Conservation (phyloP, 768 basidiomycete genomes). For the Gautieria morchelliformis region DNA sequence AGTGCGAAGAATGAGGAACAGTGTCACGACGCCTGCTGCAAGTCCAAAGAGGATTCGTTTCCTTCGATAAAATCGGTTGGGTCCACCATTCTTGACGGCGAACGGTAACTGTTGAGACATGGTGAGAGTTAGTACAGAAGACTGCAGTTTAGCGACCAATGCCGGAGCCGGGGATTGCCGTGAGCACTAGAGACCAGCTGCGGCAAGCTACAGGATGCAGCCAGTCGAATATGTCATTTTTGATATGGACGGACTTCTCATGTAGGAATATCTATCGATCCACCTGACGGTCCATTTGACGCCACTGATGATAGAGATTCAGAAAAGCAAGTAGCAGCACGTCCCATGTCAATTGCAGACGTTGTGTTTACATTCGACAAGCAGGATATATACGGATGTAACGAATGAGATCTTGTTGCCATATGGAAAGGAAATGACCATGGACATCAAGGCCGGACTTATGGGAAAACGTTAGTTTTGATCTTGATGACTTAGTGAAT, state of each 20-base stretch:
- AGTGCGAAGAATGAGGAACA: neutral
- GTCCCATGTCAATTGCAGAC: neutral
- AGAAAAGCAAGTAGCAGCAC: neutral
- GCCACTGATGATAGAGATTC: neutral
- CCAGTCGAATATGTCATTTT: constrained; percentile 57
- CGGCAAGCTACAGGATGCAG: neutral
- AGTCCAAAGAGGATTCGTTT: neutral
- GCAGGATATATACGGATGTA: constrained; percentile 57
- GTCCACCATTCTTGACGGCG: neutral
- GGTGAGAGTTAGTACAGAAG: neutral
- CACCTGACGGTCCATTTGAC: neutral
- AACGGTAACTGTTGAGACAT: neutral
- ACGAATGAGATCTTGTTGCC: constrained; percentile 67
- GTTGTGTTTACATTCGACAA: neutral
- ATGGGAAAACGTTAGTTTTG: constrained; percentile 68
- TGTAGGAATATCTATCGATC: constrained; percentile 1
- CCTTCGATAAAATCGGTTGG: neutral
- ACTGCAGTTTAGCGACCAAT: too few relatives aligned
- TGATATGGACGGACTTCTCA: constrained; percentile 56
- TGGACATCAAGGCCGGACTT: constrained; percentile 81
- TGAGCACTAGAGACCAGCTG: neutral
- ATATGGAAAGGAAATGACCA: constrained; percentile 72
- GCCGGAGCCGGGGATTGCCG: neutral
- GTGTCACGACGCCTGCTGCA: neutral
- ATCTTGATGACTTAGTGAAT: neutral